These are phyloP conservation scores for Saururus chinensis DNA, from an alignment of 164 flowering plant genomes.

Conservation along the genomic window DNA sequence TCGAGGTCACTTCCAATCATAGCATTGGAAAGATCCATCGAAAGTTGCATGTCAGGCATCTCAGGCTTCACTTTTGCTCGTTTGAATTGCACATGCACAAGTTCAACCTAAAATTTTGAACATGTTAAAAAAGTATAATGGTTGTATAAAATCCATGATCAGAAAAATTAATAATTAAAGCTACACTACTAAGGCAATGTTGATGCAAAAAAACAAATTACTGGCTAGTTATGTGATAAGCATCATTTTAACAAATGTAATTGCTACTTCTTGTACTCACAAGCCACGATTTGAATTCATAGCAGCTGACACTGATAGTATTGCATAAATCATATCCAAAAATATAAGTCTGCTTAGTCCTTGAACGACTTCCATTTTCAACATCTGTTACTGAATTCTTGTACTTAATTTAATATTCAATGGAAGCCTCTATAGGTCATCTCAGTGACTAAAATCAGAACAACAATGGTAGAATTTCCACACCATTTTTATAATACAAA, in stretches of 20 bases:
- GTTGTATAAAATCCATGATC: background rate
- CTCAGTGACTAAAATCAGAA: background rate
- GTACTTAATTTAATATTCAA: too few species aligned
- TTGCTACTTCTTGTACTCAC: background rate
- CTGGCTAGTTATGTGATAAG: too few species aligned
- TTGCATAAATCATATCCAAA: too few species aligned
- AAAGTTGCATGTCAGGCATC: constrained; percentile 44
- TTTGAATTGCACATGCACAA: constrained; percentile 73
- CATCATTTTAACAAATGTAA: background rate
- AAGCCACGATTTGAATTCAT: background rate
- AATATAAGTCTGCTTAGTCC: too few species aligned
- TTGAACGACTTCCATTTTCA: too few species aligned
- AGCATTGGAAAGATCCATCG: constrained; percentile 44
- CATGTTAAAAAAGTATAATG: background rate
- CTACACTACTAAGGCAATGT: too few species aligned
- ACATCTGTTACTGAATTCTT: background rate
- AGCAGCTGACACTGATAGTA: too few species aligned
- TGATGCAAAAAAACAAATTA: too few species aligned
- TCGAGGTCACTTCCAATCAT: constrained; percentile 45
- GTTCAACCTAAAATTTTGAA: constrained; percentile 38
- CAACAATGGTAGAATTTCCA: background rate
- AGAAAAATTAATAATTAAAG: too few species aligned
- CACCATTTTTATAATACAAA: too few species aligned
- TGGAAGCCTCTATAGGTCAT: background rate
- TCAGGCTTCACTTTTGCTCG: constrained; percentile 61